These are phyloP conservation scores for Aspergillus fumigatus DNA, from an alignment of 2,329 filamentous ascomycete species.

Conservation along the genomic window DNA sequence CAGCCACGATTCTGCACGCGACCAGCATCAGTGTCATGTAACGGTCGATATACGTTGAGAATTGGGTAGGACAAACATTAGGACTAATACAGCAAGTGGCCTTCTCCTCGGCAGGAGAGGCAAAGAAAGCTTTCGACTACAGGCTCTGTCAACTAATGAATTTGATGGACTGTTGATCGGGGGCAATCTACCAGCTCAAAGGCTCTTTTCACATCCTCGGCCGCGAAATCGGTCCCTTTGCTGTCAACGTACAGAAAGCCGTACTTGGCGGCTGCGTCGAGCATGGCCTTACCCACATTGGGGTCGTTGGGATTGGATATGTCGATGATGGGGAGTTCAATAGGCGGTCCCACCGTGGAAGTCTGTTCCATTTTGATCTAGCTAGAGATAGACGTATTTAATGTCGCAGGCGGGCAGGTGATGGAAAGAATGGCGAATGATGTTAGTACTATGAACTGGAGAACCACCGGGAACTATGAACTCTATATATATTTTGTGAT, in stretches of 20 bases:
- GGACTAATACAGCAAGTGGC: slow-evolving; percentile 67
- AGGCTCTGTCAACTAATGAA: not conserved
- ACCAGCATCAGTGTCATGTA: not conserved
- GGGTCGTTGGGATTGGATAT: slow-evolving; percentile 60
- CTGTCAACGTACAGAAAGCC: slow-evolving; percentile 90
- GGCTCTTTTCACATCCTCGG: slow-evolving; percentile 61
- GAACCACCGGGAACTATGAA: not conserved
- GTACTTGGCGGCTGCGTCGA: slow-evolving; percentile 74
- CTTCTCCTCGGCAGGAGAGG: slow-evolving; percentile 66
- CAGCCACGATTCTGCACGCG: slow-evolving; percentile 71
- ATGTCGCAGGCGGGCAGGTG: not conserved
- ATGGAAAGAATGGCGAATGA: not conserved
- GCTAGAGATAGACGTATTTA: not conserved
- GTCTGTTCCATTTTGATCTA: slow-evolving; percentile 19
- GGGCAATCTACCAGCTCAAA: slow-evolving; percentile 62
- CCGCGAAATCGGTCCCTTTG: slow-evolving; percentile 63
- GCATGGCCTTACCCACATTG: slow-evolving; percentile 61
- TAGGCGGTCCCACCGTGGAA: slow-evolving; percentile 17
- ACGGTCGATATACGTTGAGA: not conserved
- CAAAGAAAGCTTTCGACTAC: slow-evolving; percentile 70
- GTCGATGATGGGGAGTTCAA: slow-evolving; percentile 74
- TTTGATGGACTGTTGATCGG: not conserved
- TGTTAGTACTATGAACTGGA: not conserved
- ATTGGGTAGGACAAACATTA: slow-evolving; percentile 37
- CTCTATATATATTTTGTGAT: no score